Evolutionary conservation across 805 yeast genomes (phyloP), one percentile per base, ranked within the genome.

Genomic region (Suhomyces vadensis): DNA sequence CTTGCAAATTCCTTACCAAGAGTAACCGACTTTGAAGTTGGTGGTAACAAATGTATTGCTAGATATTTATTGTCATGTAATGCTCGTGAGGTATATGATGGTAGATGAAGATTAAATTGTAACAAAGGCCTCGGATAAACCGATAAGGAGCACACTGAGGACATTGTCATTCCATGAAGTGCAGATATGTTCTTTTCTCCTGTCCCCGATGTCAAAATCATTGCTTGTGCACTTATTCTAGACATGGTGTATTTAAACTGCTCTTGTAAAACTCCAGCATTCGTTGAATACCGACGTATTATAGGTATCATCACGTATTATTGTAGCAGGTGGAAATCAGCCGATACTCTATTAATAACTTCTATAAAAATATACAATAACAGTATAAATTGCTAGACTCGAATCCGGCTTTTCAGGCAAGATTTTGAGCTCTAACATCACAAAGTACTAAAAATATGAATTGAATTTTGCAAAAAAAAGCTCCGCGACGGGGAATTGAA

Each of bases 41-140:
- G 92, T 3, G 80, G 81, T 54, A 92, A 64, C 20, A 89, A 60
- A 61, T 92, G 96, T 8, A 92, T 67, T 1, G 95, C 95, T 57
- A 89, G 75, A 42, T 71, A 64, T 26, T 62, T 55, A 40, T 72
- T 71, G n/a, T 71, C 65, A 55, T 86, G 88, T 21, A 92, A 66
- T 8, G 79, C 68, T 5, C 71, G 67, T 0, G 95, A 83, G 0
- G 98, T 91, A 24, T 83, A 75, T 4, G 96, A 87, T 0, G 98
- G 98, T 10, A 82, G 68, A 62, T 87, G 95, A 29, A 92, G 69
- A 60, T 92, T 92, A 69, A 92, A 91, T 55, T 88, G 94, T 1
- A 92, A 57, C 42, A 91, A 64, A 1, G 96, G 95, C 10, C 72
- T 73, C 0, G 97, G 97, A 38, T 75, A 71, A 22, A 90, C 77